These are phyloP conservation scores for Berkeleyomyces rouxiae DNA, from an alignment of 2,329 filamentous ascomycete genomes.

Conservation along the genomic window DNA sequence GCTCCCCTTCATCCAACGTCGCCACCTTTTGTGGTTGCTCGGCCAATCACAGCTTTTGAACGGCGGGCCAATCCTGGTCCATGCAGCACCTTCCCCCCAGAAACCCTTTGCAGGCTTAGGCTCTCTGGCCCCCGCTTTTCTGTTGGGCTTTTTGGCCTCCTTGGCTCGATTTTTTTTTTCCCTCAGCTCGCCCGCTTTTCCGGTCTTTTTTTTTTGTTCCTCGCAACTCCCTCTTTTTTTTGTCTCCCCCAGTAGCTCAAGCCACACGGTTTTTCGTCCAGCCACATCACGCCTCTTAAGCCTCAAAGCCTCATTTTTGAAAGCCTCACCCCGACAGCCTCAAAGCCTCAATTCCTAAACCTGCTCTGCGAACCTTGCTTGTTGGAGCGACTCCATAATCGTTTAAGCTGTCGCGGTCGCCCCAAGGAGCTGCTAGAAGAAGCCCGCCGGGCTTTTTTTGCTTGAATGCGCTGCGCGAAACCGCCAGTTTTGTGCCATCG, in stretches of 20 bases:
- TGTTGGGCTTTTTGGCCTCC: neutral
- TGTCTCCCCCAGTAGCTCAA: slow-evolving; percentile 5
- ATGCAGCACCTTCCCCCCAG: too few relatives aligned
- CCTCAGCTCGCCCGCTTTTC: neutral
- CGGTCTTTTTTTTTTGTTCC: neutral
- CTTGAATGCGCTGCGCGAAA: neutral
- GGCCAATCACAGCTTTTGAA: neutral
- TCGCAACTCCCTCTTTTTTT: neutral
- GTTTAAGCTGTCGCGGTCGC: neutral
- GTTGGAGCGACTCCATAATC: neutral
- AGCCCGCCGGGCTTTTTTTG: neutral
- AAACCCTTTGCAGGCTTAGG: too few relatives aligned
- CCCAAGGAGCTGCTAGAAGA: neutral
- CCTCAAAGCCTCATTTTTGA: neutral
- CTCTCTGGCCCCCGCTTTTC: neutral
- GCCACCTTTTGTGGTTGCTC: neutral
- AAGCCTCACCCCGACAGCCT: neutral
- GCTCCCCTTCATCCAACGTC: neutral
- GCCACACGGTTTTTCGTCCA: neutral
- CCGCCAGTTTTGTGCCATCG: neutral
- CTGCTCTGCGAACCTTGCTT: neutral
- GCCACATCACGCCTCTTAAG: neutral
- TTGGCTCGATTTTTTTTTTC: neutral
- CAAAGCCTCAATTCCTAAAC: neutral
- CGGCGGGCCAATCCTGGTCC: neutral